phyloP scores from a whole-genome alignment of 1,139 yeast genomes.

The Saccharomyces hybrid region DNA sequence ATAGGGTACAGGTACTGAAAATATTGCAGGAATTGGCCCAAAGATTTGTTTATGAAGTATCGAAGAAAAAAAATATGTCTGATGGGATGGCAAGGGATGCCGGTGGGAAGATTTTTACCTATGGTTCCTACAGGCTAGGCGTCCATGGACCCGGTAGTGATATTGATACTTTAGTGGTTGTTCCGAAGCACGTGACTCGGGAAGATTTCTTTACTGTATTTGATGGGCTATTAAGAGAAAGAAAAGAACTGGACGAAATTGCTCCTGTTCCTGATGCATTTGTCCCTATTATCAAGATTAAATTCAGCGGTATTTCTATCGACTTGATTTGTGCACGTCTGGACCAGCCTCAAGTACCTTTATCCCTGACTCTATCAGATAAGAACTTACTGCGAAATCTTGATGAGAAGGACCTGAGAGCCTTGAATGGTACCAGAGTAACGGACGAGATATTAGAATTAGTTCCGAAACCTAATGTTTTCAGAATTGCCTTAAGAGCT shows the following conservation, averaged over 20 bases:
- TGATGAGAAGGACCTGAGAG: conserved; percentile 83
- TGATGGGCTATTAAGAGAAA: conserved; percentile 52
- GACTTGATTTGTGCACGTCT: conserved; percentile 81
- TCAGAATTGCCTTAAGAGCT: conserved; percentile 86
- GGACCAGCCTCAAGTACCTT: conserved; percentile 76
- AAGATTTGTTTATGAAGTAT: conserved; percentile 77
- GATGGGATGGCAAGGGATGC: conserved; percentile 98
- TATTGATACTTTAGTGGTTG: conserved; percentile 92
- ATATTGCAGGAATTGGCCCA: conserved; percentile 63
- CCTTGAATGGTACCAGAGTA: conserved; percentile 92
- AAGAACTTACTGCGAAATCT: conserved; percentile 76
- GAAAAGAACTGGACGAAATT: conserved; percentile 82
- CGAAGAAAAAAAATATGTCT: conserved; percentile 78
- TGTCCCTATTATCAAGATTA: conserved; percentile 89
- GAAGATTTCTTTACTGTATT: conserved; percentile 83
- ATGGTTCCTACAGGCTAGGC: conserved; percentile 89
- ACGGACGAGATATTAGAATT: conserved; percentile 85
- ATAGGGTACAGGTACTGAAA: conserved; percentile 69
- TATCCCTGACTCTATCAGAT: conserved; percentile 66
- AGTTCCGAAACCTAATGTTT: conserved; percentile 90
- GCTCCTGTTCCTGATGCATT: conserved; percentile 93
- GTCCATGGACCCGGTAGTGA: conserved; percentile 98
- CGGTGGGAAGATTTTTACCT: conserved; percentile 93
- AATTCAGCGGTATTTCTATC: conserved; percentile 80
- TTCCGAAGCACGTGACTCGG: conserved; percentile 90